These are phyloP conservation scores for Petunia secreta DNA, from an alignment of 257 asterid species.

Conservation along the genomic window DNA sequence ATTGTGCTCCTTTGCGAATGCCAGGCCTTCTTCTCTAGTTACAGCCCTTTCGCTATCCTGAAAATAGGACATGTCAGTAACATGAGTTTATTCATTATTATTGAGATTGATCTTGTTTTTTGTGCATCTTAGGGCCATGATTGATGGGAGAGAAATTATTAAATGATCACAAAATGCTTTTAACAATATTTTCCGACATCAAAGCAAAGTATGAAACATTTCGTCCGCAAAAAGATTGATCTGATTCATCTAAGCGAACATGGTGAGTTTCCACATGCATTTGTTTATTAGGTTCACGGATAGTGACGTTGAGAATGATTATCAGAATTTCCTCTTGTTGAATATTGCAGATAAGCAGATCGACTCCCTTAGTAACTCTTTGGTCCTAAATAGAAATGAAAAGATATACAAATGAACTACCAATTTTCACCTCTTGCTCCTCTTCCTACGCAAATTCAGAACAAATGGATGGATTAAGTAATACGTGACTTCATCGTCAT, in stretches of 20 bases:
- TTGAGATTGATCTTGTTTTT: not conserved
- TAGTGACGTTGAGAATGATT: not conserved
- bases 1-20: conserved; percentile 62
- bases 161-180: not conserved
- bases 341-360: not conserved
- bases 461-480: not conserved
- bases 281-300: not conserved
- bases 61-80: conserved; percentile 26
- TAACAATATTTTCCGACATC: not conserved
- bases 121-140: not conserved
- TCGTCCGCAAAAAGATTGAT: not conserved
- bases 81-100: not conserved
- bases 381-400: not conserved
- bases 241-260: not conserved
- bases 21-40: conserved; percentile 73
- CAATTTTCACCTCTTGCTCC: not conserved
- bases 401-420: not conserved
- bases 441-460: not conserved
- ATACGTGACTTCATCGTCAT: not conserved
- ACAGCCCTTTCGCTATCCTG: conserved; percentile 86
- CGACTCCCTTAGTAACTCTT: not conserved
- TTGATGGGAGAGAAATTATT: not conserved
- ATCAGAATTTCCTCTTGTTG: not conserved
- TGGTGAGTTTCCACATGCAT: not conserved
- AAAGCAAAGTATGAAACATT: not conserved